These are phyloP conservation scores for Plenodomus lindquistii DNA, from an alignment of 2,329 filamentous ascomycete species.

Conservation along the genomic window DNA sequence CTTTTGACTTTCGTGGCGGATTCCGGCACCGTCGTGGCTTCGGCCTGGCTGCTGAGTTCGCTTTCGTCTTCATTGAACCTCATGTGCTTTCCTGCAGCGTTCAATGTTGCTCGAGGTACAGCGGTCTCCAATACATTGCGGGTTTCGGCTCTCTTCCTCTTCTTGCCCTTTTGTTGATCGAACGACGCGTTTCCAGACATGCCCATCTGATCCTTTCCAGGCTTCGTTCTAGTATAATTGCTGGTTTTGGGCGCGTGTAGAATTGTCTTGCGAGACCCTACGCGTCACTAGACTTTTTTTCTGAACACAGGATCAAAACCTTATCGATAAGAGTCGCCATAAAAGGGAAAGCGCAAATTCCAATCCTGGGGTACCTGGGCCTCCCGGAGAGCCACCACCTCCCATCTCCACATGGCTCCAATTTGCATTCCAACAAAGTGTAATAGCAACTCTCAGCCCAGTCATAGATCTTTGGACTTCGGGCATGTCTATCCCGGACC, in stretches of 20 bases:
- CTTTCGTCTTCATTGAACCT: slow-evolving; percentile 16
- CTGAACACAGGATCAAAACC: slow-evolving; percentile 6
- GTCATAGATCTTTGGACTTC: neutral
- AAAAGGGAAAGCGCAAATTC: slow-evolving; percentile 1
- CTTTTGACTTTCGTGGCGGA: neutral
- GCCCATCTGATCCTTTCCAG: neutral
- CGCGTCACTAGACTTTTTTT: slow-evolving; percentile 26
- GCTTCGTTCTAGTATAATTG: slow-evolving; percentile 17
- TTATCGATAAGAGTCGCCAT: slow-evolving; percentile 30
- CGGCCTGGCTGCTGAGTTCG: slow-evolving; percentile 4
- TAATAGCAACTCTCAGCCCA: neutral
- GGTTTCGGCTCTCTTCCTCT: slow-evolving; percentile 33
- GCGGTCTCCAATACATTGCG: slow-evolving; percentile 12
- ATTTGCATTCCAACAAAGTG: neutral
- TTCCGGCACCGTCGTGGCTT: neutral
- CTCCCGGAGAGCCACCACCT: too few species aligned
- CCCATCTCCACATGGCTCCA: neutral
- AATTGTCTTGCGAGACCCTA: slow-evolving; percentile 4
- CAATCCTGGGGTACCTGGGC: too few species aligned
- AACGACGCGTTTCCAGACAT: neutral
- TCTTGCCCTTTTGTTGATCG: slow-evolving; percentile 31
- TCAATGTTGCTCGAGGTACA: neutral
- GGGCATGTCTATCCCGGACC: slow-evolving; percentile 2
- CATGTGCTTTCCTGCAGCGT: slow-evolving; percentile 12
- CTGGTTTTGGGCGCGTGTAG: slow-evolving; percentile 15